Evolutionary conservation across 1,284 basidiomycete species (phyloP).

Genomic region (Chiua sp.): DNA sequence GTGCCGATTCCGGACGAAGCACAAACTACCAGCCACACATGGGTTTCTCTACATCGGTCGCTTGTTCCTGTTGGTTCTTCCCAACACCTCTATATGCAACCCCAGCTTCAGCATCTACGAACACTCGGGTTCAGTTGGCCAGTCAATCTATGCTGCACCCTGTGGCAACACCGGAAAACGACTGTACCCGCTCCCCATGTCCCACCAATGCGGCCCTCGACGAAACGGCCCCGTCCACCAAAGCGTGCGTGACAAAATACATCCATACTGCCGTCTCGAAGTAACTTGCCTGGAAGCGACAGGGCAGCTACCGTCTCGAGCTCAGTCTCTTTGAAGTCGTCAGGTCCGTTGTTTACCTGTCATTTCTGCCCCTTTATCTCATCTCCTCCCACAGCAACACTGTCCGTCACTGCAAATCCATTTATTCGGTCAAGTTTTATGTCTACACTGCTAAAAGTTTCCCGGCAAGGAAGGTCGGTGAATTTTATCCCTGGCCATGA

Average conservation of each 20-base stretch:
- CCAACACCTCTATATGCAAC: conserved; percentile 7
- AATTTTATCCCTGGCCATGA: neutral
- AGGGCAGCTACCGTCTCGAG: conserved; percentile 73
- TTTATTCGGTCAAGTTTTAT: conserved; percentile 85
- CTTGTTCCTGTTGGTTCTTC: neutral
- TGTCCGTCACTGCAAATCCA: conserved; percentile 89
- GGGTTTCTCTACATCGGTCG: no score
- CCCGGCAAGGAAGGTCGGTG: conserved; percentile 87
- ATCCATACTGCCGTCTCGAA: neutral
- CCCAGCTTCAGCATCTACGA: conserved; percentile 5
- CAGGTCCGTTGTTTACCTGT: no score
- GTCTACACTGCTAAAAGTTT: conserved; percentile 96
- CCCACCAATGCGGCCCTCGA: conserved; percentile 11
- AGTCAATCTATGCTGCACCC: conserved; percentile 8
- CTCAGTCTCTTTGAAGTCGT: conserved; percentile 94
- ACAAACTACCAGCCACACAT: conserved; percentile 5
- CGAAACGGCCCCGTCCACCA: conserved; percentile 26
- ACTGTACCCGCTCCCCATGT: neutral
- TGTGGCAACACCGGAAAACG: neutral
- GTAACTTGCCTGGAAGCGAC: conserved; percentile 28
- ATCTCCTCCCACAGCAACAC: conserved; percentile 57
- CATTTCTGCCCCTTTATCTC: conserved; percentile 8
- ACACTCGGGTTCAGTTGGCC: conserved; percentile 4
- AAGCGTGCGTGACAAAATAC: conserved; percentile 25
- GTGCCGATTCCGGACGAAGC: neutral